These are phyloP conservation scores for Hibiscus trionum DNA, from an alignment of 345 rosid genomes.

Conservation along the genomic window DNA sequence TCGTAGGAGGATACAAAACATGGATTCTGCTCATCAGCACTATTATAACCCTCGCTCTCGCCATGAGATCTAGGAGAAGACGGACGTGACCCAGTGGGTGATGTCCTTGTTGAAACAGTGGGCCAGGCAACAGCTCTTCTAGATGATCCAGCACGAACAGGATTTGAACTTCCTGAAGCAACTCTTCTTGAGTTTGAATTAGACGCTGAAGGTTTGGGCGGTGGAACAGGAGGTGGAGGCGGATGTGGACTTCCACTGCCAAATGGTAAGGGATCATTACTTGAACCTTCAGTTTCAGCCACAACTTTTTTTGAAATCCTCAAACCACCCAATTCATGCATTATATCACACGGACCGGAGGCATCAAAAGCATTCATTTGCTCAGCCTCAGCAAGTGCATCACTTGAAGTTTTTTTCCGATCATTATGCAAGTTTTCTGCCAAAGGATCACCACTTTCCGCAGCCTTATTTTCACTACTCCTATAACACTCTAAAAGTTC, in stretches of 20 bases:
- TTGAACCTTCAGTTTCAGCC: slow-evolving; percentile 47
- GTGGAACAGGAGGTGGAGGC: slow-evolving; percentile 85
- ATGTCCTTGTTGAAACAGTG: slow-evolving; percentile 63
- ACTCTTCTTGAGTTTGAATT: slow-evolving; percentile 48
- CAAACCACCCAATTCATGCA: slow-evolving; percentile 30
- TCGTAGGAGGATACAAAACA: slow-evolving; percentile 59
- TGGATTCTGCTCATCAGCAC: slow-evolving; percentile 94
- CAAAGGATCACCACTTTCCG: slow-evolving; percentile 38
- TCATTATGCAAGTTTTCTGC: slow-evolving; percentile 25
- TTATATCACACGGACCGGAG: slow-evolving; percentile 23
- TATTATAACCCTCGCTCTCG: slow-evolving; percentile 92
- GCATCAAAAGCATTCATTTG: slow-evolving; percentile 28
- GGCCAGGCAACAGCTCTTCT: slow-evolving; percentile 75
- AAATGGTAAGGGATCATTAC: slow-evolving; percentile 30
- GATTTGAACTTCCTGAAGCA: slow-evolving; percentile 41
- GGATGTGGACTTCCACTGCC: slow-evolving; percentile 46
- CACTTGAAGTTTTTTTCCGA: slow-evolving; percentile 24
- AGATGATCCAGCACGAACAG: slow-evolving; percentile 51
- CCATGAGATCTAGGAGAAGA: slow-evolving; percentile 93
- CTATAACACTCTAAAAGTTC: slow-evolving; percentile 35
- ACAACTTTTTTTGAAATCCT: slow-evolving; percentile 34
- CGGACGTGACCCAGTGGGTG: slow-evolving; percentile 83
- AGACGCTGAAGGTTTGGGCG: slow-evolving; percentile 52
- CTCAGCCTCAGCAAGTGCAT: slow-evolving; percentile 34
- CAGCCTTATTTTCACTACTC: slow-evolving; percentile 37